phyloP scores from a whole-genome alignment of 208 protist genomes.

The Wallacemonas sp. region DNA sequence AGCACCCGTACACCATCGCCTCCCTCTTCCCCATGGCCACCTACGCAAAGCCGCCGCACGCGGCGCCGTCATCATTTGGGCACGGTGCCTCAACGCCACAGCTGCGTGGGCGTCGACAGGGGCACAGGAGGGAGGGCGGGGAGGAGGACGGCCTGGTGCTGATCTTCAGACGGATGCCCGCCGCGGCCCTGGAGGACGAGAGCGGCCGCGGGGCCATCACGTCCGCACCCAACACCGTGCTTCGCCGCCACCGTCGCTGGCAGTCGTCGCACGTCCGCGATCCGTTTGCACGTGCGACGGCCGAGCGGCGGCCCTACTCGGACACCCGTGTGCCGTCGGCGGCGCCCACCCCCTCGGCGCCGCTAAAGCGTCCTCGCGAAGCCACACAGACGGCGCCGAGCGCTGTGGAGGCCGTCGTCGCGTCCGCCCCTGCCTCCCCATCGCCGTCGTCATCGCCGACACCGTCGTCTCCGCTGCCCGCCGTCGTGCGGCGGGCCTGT shows the following conservation, averaged over 20 bases:
- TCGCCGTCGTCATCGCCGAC: neutral
- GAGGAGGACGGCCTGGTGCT: constrained; percentile 1
- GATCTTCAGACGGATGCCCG: neutral
- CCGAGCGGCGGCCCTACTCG: too few species aligned
- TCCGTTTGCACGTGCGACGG: constrained; percentile 7
- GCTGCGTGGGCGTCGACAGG: too few species aligned
- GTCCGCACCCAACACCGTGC: neutral
- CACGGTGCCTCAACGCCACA: too few species aligned
- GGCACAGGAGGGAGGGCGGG: too few species aligned
- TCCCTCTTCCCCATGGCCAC: neutral
- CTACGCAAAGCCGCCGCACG: neutral
- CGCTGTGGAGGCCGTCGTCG: too few species aligned
- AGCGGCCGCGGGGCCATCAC: neutral
- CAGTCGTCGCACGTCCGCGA: constrained; percentile 7
- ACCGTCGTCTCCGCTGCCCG: too few species aligned
- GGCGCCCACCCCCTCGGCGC: too few species aligned
- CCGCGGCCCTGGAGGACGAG: neutral
- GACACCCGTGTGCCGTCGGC: too few species aligned
- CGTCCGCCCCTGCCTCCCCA: neutral
- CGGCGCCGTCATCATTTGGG: neutral
- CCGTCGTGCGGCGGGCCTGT: neutral
- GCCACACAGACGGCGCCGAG: too few species aligned
- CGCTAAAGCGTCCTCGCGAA: too few species aligned
- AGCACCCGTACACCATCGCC: constrained; percentile 15
- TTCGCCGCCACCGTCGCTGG: neutral